Evolutionary conservation across 257 asterid genomes (phyloP).

Genomic region (Dorcoceras hygrometricum): DNA sequence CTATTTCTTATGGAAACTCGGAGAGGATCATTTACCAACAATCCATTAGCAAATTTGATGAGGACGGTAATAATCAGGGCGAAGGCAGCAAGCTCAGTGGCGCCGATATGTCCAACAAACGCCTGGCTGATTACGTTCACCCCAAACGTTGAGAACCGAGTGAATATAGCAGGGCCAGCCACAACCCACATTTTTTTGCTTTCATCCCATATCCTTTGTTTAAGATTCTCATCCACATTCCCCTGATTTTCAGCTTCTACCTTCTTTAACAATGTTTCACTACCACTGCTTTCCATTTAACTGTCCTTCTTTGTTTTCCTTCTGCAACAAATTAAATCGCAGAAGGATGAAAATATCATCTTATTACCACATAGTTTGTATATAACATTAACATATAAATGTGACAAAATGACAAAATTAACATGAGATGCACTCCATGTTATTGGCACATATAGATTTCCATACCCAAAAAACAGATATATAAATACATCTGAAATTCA

Average conservation of each 20-base stretch:
- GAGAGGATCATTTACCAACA: slow-evolving; percentile 58
- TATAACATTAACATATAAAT: no score
- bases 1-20: no score
- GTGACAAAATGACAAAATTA: no score
- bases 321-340: slow-evolving; percentile 5
- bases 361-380: no score
- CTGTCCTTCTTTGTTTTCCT: background rate
- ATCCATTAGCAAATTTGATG: slow-evolving; percentile 48
- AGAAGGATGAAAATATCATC: background rate
- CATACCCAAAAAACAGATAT: no score
- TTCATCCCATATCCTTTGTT: slow-evolving; percentile 39
- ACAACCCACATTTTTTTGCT: slow-evolving; percentile 63
- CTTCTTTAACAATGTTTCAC: slow-evolving; percentile 25
- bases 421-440: no score
- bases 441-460: no score
- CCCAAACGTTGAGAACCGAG: slow-evolving; percentile 46
- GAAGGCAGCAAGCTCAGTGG: slow-evolving; percentile 58
- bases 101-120: slow-evolving; percentile 64
- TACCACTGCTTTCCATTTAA: slow-evolving; percentile 32
- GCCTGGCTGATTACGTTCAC: slow-evolving; percentile 59
- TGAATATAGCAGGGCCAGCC: slow-evolving; percentile 65
- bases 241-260: background rate
- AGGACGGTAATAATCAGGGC: slow-evolving; percentile 57
- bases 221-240: slow-evolving; percentile 23
- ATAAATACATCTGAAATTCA: no score